These are phyloP conservation scores for Tolypocladium tropicale DNA, from an alignment of 2,329 filamentous ascomycete genomes.

Conservation along the genomic window DNA sequence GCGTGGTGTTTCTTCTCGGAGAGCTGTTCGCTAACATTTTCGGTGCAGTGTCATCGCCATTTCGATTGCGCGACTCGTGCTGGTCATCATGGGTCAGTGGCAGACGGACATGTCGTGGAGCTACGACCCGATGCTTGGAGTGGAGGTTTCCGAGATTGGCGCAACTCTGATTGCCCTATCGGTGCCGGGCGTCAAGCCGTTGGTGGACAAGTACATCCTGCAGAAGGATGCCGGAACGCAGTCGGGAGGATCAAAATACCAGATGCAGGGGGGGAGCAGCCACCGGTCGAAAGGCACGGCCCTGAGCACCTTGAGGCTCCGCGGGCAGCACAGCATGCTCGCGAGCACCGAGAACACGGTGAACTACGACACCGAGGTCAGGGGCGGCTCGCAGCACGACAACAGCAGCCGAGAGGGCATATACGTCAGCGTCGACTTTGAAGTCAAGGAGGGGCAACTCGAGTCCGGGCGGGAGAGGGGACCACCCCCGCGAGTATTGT, in stretches of 20 bases:
- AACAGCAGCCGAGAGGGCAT: slow-evolving; percentile 19
- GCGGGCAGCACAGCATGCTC: slow-evolving; percentile 18
- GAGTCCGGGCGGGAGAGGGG: slow-evolving; percentile 1
- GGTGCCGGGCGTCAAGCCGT: slow-evolving; percentile 37
- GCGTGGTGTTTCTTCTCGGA: background rate
- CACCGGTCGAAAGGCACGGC: slow-evolving; percentile 15
- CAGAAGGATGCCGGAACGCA: slow-evolving; percentile 11
- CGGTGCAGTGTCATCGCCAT: slow-evolving; percentile 34
- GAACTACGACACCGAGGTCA: slow-evolving; percentile 12
- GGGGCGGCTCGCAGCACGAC: slow-evolving; percentile 10
- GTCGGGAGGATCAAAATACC: slow-evolving; percentile 13
- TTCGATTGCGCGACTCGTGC: slow-evolving; percentile 33
- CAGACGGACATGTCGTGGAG: slow-evolving; percentile 37
- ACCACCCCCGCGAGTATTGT: background rate
- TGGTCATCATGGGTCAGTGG: slow-evolving; percentile 38
- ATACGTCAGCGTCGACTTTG: slow-evolving; percentile 24
- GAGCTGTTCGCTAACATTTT: background rate
- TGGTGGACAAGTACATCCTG: slow-evolving; percentile 26
- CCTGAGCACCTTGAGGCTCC: slow-evolving; percentile 17
- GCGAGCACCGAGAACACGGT: slow-evolving; percentile 14
- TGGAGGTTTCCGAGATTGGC: slow-evolving; percentile 40
- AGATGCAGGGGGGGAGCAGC: slow-evolving; percentile 4
- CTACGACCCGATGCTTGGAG: slow-evolving; percentile 37
- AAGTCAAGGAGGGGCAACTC: slow-evolving; percentile 17
- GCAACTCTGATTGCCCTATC: slow-evolving; percentile 40